Conservation (phyloP, 805 yeast genomes). For the Cyberlindnera subsufficiens region DNA sequence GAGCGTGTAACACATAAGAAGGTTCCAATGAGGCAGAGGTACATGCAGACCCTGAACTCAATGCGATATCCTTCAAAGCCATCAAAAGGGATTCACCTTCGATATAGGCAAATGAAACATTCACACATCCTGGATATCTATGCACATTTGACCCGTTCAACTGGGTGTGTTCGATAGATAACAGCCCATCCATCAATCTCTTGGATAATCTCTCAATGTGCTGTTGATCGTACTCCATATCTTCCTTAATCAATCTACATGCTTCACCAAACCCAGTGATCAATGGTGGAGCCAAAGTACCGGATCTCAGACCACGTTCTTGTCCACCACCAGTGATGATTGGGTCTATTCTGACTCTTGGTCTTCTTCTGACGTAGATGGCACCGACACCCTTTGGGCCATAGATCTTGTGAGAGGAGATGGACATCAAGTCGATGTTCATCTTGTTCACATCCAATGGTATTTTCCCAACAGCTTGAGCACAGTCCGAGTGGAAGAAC, state of each 20-base stretch:
- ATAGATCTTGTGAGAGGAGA: slow-evolving; percentile 93
- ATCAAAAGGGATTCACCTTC: slow-evolving; percentile 96
- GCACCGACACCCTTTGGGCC: slow-evolving; percentile 99
- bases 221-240: slow-evolving; percentile 63
- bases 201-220: slow-evolving; percentile 70
- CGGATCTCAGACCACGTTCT: slow-evolving; percentile 96
- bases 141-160: slow-evolving; percentile 76
- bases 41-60: slow-evolving; percentile 96
- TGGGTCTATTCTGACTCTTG: slow-evolving; percentile 95
- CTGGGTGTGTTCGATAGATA: slow-evolving; percentile 82
- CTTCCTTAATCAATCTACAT: slow-evolving; percentile 72
- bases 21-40: slow-evolving; percentile 98
- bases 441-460: slow-evolving; percentile 87
- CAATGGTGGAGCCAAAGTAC: slow-evolving; percentile 95
- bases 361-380: slow-evolving; percentile 90
- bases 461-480: slow-evolving; percentile 95
- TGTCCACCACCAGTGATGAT: slow-evolving; percentile 97
- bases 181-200: slow-evolving; percentile 65
- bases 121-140: slow-evolving; percentile 91
- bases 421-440: slow-evolving; percentile 90
- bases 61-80: slow-evolving; percentile 96
- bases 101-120: slow-evolving; percentile 92
- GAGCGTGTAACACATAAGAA: slow-evolving; percentile 90
- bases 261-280: slow-evolving; percentile 98
- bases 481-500: slow-evolving; percentile 96